These are phyloP conservation scores for Pythium utonaiense DNA, from an alignment of 352 stramenopile genomes.

Conservation along the genomic window DNA sequence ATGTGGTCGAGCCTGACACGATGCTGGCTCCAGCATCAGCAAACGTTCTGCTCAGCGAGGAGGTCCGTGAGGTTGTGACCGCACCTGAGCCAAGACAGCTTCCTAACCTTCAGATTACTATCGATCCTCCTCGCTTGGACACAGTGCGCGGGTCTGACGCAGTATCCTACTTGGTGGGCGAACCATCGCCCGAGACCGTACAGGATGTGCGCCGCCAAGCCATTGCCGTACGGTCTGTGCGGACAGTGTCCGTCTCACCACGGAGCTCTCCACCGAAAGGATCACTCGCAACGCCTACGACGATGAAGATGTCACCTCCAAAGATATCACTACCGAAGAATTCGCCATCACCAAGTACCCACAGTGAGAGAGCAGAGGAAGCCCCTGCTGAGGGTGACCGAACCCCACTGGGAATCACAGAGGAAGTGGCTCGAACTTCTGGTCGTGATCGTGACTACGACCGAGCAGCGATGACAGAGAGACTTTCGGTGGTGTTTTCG, in stretches of 20 bases:
- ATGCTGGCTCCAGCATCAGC: neutral
- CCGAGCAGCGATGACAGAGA: neutral
- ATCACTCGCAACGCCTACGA: slow-evolving; percentile 3
- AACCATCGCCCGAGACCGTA: slow-evolving; percentile 10
- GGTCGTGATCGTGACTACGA: neutral
- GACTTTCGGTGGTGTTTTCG: slow-evolving; percentile 16
- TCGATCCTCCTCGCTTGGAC: neutral
- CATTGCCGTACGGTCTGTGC: slow-evolving; percentile 8
- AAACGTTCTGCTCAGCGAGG: neutral
- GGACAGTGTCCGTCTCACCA: slow-evolving; percentile 8
- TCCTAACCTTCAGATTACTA: neutral
- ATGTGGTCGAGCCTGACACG: too few relatives aligned
- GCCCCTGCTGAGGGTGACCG: neutral
- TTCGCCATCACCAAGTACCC: neutral
- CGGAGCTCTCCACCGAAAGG: slow-evolving; percentile 5
- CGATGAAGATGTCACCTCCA: neutral
- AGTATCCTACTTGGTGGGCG: neutral
- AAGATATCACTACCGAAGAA: neutral
- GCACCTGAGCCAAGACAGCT: neutral
- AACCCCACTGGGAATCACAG: neutral
- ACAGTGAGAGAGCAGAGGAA: neutral
- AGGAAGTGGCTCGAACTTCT: neutral
- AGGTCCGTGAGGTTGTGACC: neutral
- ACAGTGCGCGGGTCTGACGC: neutral
- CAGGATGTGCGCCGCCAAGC: slow-evolving; percentile 8